phyloP scores from a whole-genome alignment of 345 rosid genomes.

The Anacardium occidentale region DNA sequence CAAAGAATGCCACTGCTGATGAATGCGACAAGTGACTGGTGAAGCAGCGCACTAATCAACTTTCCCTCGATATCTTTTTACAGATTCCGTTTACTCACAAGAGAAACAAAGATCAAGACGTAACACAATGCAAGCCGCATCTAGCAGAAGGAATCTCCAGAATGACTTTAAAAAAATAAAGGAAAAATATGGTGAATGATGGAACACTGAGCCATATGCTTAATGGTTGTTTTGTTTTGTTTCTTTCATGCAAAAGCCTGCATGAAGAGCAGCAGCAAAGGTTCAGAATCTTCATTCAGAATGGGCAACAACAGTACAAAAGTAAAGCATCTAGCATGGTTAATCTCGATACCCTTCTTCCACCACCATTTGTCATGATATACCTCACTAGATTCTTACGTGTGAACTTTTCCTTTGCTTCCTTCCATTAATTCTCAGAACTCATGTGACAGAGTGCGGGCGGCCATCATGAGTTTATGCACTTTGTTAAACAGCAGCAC shows the following conservation, averaged over 20 bases:
- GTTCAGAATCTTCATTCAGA: slow-evolving; percentile 1
- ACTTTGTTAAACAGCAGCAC: slow-evolving; percentile 8
- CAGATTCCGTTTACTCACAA: slow-evolving; percentile 5
- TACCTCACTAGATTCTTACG: slow-evolving; percentile 20
- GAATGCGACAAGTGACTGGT: neutral
- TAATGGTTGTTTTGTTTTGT: slow-evolving; percentile 4
- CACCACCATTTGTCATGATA: slow-evolving; percentile 9
- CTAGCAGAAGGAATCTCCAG: slow-evolving; percentile 9
- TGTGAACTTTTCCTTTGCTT: neutral
- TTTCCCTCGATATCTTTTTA: neutral
- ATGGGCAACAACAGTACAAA: neutral
- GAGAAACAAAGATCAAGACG: neutral
- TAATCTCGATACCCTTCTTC: neutral
- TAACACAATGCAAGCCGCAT: neutral
- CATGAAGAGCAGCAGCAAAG: neutral
- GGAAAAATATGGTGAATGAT: neutral
- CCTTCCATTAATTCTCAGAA: neutral
- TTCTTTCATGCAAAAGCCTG: slow-evolving; percentile 3
- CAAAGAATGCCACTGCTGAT: neutral
- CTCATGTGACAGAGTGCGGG: neutral
- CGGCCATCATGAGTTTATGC: slow-evolving; percentile 5
- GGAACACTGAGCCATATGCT: slow-evolving; percentile 1
- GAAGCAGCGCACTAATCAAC: neutral
- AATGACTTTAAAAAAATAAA: neutral
- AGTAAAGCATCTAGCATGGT: neutral